These are phyloP conservation scores for Raffaelea albimanens DNA, from an alignment of 2,329 filamentous ascomycete species.

Conservation along the genomic window DNA sequence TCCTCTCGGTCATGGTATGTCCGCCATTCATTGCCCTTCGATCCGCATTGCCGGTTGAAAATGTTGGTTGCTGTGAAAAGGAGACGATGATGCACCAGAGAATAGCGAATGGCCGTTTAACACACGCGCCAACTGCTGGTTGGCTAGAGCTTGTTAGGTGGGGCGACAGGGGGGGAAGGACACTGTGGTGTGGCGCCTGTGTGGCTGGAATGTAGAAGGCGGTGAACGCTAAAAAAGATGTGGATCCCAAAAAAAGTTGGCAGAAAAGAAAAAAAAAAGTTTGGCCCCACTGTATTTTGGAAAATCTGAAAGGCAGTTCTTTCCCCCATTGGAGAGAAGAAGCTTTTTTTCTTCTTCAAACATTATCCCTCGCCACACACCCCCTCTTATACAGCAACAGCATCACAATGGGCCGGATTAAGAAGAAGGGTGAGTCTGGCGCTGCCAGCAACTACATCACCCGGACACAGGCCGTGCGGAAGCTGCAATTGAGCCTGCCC, in stretches of 20 bases:
- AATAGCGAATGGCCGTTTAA: not conserved
- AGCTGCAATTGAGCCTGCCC: slow-evolving; percentile 91
- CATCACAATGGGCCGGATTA: slow-evolving; percentile 61
- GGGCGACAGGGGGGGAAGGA: too few relatives aligned
- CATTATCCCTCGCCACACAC: not conserved
- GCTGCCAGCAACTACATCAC: slow-evolving; percentile 98
- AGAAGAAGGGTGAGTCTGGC: slow-evolving; percentile 88
- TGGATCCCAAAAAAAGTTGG: not conserved
- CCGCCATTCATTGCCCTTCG: slow-evolving; percentile 12
- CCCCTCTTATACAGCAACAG: not conserved
- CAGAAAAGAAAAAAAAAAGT: not conserved
- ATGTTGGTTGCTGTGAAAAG: not conserved
- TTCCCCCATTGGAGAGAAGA: too few relatives aligned
- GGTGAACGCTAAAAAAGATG: not conserved
- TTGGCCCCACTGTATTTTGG: not conserved
- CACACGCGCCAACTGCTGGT: not conserved
- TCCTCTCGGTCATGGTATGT: slow-evolving; percentile 17
- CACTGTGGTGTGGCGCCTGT: too few relatives aligned
- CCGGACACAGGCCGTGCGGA: slow-evolving; percentile 90
- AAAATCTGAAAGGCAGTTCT: too few relatives aligned
- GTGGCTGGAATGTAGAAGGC: too few relatives aligned
- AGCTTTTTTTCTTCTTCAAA: too few relatives aligned
- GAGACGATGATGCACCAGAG: not conserved
- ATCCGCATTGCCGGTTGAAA: not conserved
- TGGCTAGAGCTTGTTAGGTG: not conserved